Percentiles rank a stretch among this genome's conserved stretches.
These are phyloP conservation scores for Entoloma clypeatum DNA, from an alignment of 1,284 basidiomycete genomes.

Conservation along the genomic window DNA sequence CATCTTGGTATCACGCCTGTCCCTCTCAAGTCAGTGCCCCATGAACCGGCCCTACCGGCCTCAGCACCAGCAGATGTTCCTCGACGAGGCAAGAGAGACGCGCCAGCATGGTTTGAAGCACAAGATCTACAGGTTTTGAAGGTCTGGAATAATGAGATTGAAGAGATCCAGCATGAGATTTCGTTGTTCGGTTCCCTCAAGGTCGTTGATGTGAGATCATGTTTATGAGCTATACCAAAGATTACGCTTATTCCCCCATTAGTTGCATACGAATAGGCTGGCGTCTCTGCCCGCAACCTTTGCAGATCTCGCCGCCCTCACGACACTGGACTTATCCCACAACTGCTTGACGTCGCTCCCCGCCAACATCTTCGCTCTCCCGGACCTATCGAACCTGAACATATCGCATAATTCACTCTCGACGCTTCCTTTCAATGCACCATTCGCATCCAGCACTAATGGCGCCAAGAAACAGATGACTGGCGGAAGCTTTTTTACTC, in stretches of 20 bases:
- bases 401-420: constrained; percentile 66
- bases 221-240: constrained; percentile 5
- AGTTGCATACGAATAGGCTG: constrained; percentile 75
- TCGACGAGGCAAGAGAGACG: constrained; percentile 36
- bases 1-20: constrained; percentile 71
- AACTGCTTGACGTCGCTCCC: constrained; percentile 64
- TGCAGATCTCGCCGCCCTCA: constrained; percentile 60
- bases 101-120: constrained; percentile 72
- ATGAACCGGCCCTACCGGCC: constrained; percentile 55
- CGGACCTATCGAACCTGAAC: constrained; percentile 61
- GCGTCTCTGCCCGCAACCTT: constrained; percentile 56
- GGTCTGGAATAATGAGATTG: constrained; percentile 73
- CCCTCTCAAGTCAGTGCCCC: constrained; percentile 54
- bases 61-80: constrained; percentile 30
- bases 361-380: constrained; percentile 60
- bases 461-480: constrained; percentile 30
- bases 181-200: constrained; percentile 78
- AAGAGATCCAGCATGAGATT: constrained; percentile 74
- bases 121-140: constrained; percentile 72
- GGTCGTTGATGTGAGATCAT: constrained; percentile 58
- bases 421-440: constrained; percentile 56
- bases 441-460: constrained; percentile 38
- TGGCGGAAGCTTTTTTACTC: constrained; percentile 57
- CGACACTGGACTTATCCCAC: constrained; percentile 64
- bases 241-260: constrained; percentile 13